These are phyloP conservation scores for Zygnema cylindricum DNA, from an alignment of 139 green algal species.

Conservation along the genomic window DNA sequence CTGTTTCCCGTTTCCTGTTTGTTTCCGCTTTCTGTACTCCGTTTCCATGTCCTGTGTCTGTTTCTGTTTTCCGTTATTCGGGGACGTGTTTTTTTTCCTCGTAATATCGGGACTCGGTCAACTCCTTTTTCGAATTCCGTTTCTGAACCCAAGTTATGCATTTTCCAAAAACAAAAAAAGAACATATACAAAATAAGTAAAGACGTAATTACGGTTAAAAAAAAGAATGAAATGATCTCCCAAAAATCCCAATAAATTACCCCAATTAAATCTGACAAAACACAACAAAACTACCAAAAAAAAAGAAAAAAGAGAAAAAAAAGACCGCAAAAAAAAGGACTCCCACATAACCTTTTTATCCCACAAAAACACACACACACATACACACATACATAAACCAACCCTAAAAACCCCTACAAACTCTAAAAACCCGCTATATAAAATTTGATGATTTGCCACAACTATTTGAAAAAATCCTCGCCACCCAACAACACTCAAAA, in stretches of 20 bases:
- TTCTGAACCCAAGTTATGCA: no score
- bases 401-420: no score
- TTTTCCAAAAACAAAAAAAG: slow-evolving; percentile 6
- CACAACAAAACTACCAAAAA: not conserved
- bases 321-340: not conserved
- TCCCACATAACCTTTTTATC: no score
- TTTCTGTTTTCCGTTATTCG: not conserved
- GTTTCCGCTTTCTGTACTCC: not conserved
- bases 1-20: not conserved
- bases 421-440: no score
- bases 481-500: no score
- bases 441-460: no score
- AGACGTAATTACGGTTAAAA: not conserved
- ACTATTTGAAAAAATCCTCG: no score
- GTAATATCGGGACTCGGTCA: not conserved
- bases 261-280: not conserved
- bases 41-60: not conserved
- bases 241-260: not conserved
- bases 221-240: not conserved
- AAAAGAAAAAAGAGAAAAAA: not conserved
- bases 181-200: not conserved
- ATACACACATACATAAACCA: no score
- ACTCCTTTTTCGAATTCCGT: not conserved
- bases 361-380: no score
- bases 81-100: not conserved